Base-by-base conservation (phyloP, 257 asterid species). In the Solanum microdontum region DNA sequence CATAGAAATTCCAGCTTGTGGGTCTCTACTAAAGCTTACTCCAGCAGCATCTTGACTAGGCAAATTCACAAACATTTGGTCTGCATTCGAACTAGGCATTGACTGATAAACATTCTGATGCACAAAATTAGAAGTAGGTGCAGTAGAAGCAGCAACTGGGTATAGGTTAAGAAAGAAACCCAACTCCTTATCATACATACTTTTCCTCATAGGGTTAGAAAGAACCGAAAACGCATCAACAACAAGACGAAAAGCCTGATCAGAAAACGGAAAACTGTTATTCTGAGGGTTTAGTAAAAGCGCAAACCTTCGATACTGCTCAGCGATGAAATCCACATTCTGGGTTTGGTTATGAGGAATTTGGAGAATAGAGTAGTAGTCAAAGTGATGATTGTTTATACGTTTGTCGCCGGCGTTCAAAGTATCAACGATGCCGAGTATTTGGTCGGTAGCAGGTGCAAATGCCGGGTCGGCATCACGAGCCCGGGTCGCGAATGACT, bases 401-500 rank as follows among this genome's bases (percentile, higher is more conserved):
- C 96, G 93, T 3, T 94, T 87, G 62, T 95, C 98, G 1, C 94
- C 94, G 84, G 98, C 95, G 87, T 93, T 90, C 13, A 97, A 93
- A 26, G 99, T 96, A 89, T 97, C 99, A 26, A 91, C 95, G 9
- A 97, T 94, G 21, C 97, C 96, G 8, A 97, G 94, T 66, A 97
- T 92, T 89, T 93, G 98, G 89, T 95, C 98, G 43, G 84, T 77
- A 77, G 98, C 97, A 74, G 87, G 93, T n/a, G 93, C 19, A 19
- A 95, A 92, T 37, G 93, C 90, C 82, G 98, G 98, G 94, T 96
- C 99, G 86, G 96, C 90, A 84, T 95, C 99, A 34, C 97, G 95
- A 34, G 99, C 99, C 4, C 99, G 98, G 86, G 92, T 91, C 15
- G 98, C 99, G 88, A 95, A 94, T 5, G 99, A 92, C 88, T 95